Conservation (phyloP, 257 asterid species). For the Penstemon davidsonii region DNA sequence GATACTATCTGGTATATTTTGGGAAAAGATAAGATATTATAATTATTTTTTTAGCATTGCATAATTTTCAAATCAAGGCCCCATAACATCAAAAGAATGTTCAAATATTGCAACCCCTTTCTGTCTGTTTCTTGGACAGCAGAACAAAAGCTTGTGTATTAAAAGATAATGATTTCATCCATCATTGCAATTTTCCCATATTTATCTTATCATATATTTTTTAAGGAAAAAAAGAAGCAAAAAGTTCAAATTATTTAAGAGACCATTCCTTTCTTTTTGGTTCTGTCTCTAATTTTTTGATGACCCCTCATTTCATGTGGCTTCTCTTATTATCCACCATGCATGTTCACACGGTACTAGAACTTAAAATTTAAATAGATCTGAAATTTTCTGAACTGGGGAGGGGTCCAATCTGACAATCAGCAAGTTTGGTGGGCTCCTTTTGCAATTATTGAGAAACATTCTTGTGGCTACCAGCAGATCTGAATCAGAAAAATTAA, state of each 20-base stretch:
- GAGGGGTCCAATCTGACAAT: too few species aligned
- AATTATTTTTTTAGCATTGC: slow-evolving; percentile 6
- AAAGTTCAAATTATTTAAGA: slow-evolving; percentile 32
- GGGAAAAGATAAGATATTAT: neutral
- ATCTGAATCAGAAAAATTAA: slow-evolving; percentile 20
- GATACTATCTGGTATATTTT: too few species aligned
- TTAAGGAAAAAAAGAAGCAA: slow-evolving; percentile 3
- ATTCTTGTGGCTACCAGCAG: slow-evolving; percentile 33
- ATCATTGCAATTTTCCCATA: slow-evolving; percentile 36
- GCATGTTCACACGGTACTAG: slow-evolving; percentile 31
- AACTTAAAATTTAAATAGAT: neutral
- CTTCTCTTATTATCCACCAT: slow-evolving; percentile 37
- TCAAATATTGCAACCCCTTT: slow-evolving; percentile 30
- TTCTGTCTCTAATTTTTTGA: slow-evolving; percentile 30
- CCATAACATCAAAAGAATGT: slow-evolving; percentile 21
- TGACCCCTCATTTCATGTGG: slow-evolving; percentile 42
- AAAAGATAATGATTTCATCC: slow-evolving; percentile 35
- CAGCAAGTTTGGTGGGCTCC: slow-evolving; percentile 33
- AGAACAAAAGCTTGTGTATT: slow-evolving; percentile 35
- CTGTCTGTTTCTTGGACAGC: slow-evolving; percentile 49
- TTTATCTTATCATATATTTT: slow-evolving; percentile 35
- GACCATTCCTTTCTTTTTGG: slow-evolving; percentile 31
- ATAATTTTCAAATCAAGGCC: slow-evolving; percentile 30
- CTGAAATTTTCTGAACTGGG: neutral
- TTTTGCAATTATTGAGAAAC: slow-evolving; percentile 23